Base-by-base conservation (phyloP, 2,329 filamentous ascomycete genomes). In the Aotearoamyces nothofagi region DNA sequence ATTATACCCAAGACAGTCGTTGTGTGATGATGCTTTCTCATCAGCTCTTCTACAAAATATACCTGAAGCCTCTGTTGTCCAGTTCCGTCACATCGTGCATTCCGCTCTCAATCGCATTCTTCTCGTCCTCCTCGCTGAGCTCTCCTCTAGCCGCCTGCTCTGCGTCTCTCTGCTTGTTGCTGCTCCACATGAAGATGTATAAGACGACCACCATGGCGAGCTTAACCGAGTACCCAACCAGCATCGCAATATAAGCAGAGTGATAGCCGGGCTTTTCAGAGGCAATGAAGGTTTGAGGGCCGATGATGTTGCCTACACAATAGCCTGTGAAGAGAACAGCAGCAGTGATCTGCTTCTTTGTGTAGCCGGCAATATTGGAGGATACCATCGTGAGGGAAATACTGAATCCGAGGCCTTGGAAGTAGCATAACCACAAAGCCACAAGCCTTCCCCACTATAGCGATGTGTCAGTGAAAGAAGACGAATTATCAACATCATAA, bases 71-170 rank as follows among this genome's bases (percentile, higher is more conserved):
- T 39, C 55, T 60, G 33, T 69, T 69, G 26, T 69, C 63, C 13
- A 69, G 43, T 44, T 69, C 64, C 1, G 65, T 69, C 47, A 58
- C 50, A 43, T 69, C 65, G 35, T 58, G 51, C 64, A 69, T 68
- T 2, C 63, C 64, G 30, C 50, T 53, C 41, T 69, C 63, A 17
- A 69, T 57, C 0, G 61, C 64, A 22, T 59, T 56, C 26, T 51
- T 56, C 39, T 65, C 62, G 24, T 61, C 55, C 17, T 60, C 56
- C 4, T 53, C 50, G 24, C 35, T 41, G 7, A 38, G n/a, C 24
- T 38, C 36, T 3, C 36, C 39, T 7, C 33, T 24, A 5, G 33
- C 32, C 9, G 39, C 36, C 4, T 53, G 58, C 24, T 60, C 58
- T 1, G 55, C 45, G 42, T 72, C 66, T 14, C 67, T 49, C 33